Base-by-base conservation (phyloP, 2,329 filamentous ascomycete species). In the Diaporthe vexans region DNA sequence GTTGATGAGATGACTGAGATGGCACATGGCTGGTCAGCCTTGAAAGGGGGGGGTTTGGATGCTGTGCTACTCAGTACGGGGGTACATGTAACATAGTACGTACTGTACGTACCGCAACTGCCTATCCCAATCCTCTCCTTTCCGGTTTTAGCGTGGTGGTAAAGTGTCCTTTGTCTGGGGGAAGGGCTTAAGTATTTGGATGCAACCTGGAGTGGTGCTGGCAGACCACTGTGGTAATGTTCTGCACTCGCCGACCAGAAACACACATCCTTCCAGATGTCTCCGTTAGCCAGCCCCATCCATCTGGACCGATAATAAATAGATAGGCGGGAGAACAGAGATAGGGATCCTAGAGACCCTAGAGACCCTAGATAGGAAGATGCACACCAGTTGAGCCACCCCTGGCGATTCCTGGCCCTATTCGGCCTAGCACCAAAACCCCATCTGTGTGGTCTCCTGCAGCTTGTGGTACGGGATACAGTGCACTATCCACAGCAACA, bases 341-440 rank as follows among this genome's bases (percentile, higher is more conserved):
- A 51, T 21, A 58, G 21, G 33, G 19, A n/a, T 1, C 33, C 21
- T 21, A 58, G 54, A 57, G n/a, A n/a, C n/a, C n/a, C n/a, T n/a
- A n/a, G n/a, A n/a, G n/a, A n/a, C 3, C 33, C 21, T 21, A 58
- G 54, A 57, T 33, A 11, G 54, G 26, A 33, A 37, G 29, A 35
- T 21, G 29, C 54, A 57, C 43, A n/a, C 15, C 0, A 56, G 35
- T 37, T 37, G 35, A 8, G 35, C 35, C 35, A 29, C 52, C 52
- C 52, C 52, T 56, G 52, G n/a, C 52, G 24, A 29, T 26, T 7
- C 19, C 13, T 26, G 21, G 21, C 61, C 61, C 24, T 19, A 17
- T 65, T 10, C 19, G 24, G 61, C 61, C 26, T 51, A 51, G 61
- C 61, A 65, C 43, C 61, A 33, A 65, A 48, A 33, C 61, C 61